Evolutionary conservation across 2,329 filamentous ascomycete species (phyloP).

Genomic region (Trichoderma atroviride): DNA sequence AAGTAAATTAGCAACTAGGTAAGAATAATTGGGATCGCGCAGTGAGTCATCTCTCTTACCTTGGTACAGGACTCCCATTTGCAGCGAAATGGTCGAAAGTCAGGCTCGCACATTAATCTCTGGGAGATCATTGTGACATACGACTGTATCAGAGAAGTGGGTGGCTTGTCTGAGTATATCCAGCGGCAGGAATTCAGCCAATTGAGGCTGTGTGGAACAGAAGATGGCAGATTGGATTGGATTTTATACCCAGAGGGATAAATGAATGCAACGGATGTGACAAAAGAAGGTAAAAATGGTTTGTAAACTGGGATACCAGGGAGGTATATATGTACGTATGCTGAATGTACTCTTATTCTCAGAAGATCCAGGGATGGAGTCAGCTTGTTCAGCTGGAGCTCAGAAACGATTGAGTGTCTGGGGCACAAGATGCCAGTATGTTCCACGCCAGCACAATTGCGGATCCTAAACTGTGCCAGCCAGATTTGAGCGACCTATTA

Average conservation of each 20-base stretch:
- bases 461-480: background rate
- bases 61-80: slow-evolving; percentile 65
- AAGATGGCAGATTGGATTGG: background rate
- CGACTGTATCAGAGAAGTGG: background rate
- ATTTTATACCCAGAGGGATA: background rate
- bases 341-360: background rate
- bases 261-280: background rate
- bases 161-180: background rate
- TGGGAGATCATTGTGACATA: slow-evolving; percentile 60
- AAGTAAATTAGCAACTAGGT: background rate
- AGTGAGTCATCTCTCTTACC: slow-evolving; percentile 45
- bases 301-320: background rate
- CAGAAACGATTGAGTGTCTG: background rate
- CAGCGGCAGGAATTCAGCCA: background rate
- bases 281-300: background rate
- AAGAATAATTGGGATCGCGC: background rate
- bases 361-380: background rate
- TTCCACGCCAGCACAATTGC: slow-evolving; percentile 1
- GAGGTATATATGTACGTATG: background rate
- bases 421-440: background rate
- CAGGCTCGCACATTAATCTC: slow-evolving; percentile 64
- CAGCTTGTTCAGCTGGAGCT: background rate
- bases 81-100: slow-evolving; percentile 64
- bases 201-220: background rate
- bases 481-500: background rate